phyloP scores from a whole-genome alignment of 78 protist genomes.

The Dictyostelium brefeldianum region DNA sequence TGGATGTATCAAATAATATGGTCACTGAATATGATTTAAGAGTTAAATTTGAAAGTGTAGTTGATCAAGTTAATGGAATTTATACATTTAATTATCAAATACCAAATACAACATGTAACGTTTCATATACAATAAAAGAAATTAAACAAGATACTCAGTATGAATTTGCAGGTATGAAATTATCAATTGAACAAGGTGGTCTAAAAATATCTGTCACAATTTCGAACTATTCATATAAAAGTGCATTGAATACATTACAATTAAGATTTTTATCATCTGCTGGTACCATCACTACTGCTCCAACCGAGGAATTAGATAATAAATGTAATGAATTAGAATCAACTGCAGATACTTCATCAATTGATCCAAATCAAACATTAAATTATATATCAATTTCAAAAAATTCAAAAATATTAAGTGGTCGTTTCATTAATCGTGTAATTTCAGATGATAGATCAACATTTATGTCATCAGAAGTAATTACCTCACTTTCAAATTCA shows the following conservation, averaged over 20 bases:
- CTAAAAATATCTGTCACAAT: not conserved
- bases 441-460: slow-evolving; percentile 46
- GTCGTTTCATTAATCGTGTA: slow-evolving; percentile 26
- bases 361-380: not conserved
- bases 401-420: slow-evolving; percentile 2
- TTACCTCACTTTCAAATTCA: not conserved
- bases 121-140: not conserved
- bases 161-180: not conserved
- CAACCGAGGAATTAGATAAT: not conserved
- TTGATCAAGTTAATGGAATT: too few species aligned
- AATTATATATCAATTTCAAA: not conserved
- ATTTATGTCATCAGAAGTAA: not conserved
- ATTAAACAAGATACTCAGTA: not conserved
- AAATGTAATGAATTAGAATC: slow-evolving; percentile 9
- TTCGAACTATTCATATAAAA: not conserved
- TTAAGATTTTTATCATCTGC: not conserved
- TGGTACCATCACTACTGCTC: too few species aligned
- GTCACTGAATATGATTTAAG: not conserved
- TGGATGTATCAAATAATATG: not conserved
- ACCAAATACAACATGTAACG: not conserved
- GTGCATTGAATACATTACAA: slow-evolving; percentile 2
- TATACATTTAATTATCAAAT: too few species aligned
- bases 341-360: not conserved
- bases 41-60: too few species aligned
- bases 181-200: not conserved